Evolutionary conservation across 2,329 filamentous ascomycete genomes (phyloP), one percentile per base, ranked within the genome.

Genomic region (Chaetomium strumarium): DNA sequence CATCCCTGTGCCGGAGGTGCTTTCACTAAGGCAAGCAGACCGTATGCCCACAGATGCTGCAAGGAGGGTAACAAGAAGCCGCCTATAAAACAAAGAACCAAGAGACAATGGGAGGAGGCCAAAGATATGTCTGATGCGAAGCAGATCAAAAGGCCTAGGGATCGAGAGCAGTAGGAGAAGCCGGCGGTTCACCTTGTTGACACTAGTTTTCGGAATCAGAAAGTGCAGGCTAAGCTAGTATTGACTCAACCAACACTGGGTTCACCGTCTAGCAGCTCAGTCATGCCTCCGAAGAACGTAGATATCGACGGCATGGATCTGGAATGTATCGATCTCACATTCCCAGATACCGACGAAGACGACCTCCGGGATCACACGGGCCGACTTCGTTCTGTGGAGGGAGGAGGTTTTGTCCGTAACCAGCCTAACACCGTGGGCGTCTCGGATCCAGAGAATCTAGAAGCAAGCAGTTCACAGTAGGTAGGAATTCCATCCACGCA

Each of bases 31-130:
- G 64, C 66, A 37, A 71, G 72, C 5, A 70, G 68, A 33, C 58
- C 52, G 33, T 91, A 88, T 67, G 87, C 82, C 59, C 88, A 92
- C 61, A 67, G 78, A 34, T 92, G 88, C 62, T 92, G 88, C 62
- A 77, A 77, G 20, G 81, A 88, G 55, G 88, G 88, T 0, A 63
- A 87, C 16, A 81, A 87, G 34, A 88, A 83, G 56, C 83, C 80
- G 34, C 63, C 53, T 72, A 78, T n/a, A n/a, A n/a, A 40, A 74
- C 53, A 53, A 52, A 65, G 62, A 13, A 19, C 46, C 5, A 60
- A 50, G 49, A 36, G 52, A 49, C 67, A 63, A 24, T 63, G 59
- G 16, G 66, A 66, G 11, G 54, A 48, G 5, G 9, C 41, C 5
- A 62, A 59, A 3, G 54, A 62, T 20, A 20, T 55, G 1, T 17